Base-by-base conservation (phyloP, 257 asterid genomes). In the Lycium barbarum region DNA sequence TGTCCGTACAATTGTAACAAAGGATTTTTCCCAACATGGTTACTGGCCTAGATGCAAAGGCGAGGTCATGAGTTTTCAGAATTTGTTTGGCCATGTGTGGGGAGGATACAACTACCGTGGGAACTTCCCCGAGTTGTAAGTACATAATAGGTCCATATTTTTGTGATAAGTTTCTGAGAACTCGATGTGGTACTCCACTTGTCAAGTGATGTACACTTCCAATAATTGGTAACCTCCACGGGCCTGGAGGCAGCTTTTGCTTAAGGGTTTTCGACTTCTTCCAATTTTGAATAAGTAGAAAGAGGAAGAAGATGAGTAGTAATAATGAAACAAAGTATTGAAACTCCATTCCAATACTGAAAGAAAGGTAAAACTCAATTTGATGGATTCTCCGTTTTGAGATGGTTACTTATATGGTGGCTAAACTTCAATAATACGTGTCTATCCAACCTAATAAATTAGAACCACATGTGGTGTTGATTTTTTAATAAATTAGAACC, bases 151-250 rank as follows among this genome's bases (percentile, higher is more conserved):
- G 83, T 26, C 87, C 90, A 65, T 88, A 62, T 74, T 84, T 67
- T 26, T 2, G 2, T 0, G 90, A 45, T 12, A 88, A 9, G 6
- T 67, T 76, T 17, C 6, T 40, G 74, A 88, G 83, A 14, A 43
- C 26, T 10, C 62, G 88, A 81, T 88, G 90, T 36, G 88, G 88
- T 36, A 45, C 76, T 2, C 82, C 54, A 1, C 85, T 47, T 4
- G 62, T 38, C 12, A 80, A 57, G 5, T 80, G 84, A 47, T 86
- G 88, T 33, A 86, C 53, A 74, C 74, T 82, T 38, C 90, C 90
- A 20, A 87, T 83, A n/a, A 87, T 11, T 1, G 89, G 89, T 65
- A 87, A 67, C 74, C 74, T 67, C 74, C 74, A 67, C 20, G 49
- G 74, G 13, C 74, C 49, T 0, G 49, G 49, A 2, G 74, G 74